phyloP scores from a whole-genome alignment of 441 rosid species.

The Raphanus hybrid region DNA sequence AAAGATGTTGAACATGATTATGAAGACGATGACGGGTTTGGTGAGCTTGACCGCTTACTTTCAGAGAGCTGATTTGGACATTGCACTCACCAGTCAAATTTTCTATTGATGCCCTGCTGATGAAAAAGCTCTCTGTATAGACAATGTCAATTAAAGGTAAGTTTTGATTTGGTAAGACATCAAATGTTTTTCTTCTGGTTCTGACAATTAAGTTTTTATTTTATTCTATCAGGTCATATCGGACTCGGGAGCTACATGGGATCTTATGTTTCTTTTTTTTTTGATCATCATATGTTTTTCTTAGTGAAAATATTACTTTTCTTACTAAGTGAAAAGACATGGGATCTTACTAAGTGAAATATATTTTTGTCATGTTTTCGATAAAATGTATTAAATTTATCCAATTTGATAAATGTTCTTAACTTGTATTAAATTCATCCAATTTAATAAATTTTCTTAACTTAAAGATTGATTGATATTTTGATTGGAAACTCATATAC shows the following conservation, averaged over 20 bases:
- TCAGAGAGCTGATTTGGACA: constrained; percentile 26
- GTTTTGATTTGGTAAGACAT: neutral
- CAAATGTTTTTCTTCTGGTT: constrained; percentile 6
- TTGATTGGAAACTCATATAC: too few relatives aligned
- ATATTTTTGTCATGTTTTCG: neutral
- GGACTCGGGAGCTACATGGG: neutral
- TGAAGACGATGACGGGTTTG: constrained; percentile 43
- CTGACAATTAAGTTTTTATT: neutral
- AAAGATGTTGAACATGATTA: constrained; percentile 34
- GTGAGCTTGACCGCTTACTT: constrained; percentile 52
- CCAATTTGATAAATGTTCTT: too few relatives aligned
- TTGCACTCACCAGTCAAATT: constrained; percentile 6
- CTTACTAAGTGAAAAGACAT: neutral
- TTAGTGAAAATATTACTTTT: too few relatives aligned
- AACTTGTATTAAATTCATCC: too few relatives aligned
- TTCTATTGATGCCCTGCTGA: neutral
- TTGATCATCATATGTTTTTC: neutral
- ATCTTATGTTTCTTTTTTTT: neutral
- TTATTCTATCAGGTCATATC: neutral
- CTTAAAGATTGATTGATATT: too few relatives aligned
- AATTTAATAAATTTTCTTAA: too few relatives aligned
- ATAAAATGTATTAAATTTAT: neutral
- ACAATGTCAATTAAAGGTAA: neutral
- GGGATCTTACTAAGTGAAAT: neutral
- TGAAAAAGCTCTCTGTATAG: neutral